Percentiles rank a stretch among this genome's conserved stretches.
Evolutionary conservation across 108 stramenopile genomes (phyloP).

Genomic region (Parietichytrium sp.): DNA sequence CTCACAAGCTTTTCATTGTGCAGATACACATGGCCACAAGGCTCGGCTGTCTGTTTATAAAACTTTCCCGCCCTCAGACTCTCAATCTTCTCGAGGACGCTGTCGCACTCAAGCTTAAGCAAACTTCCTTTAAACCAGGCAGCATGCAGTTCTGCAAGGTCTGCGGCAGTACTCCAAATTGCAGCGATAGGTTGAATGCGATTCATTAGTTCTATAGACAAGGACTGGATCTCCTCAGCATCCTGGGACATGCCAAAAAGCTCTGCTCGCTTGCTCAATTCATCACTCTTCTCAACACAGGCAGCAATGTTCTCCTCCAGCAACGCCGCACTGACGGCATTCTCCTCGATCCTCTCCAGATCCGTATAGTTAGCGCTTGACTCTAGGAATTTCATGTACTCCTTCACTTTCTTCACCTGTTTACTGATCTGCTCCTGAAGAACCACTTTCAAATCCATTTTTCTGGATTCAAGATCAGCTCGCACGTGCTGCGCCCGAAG

Average conservation of each 20-base stretch:
- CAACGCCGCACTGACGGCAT: not conserved
- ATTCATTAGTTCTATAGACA: not conserved
- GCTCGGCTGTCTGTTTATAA: too few species aligned
- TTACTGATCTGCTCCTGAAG: not conserved
- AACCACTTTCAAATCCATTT: not conserved
- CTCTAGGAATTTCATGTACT: not conserved
- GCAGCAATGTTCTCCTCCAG: not conserved
- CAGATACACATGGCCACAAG: not conserved
- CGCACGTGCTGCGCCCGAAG: constrained; percentile 2
- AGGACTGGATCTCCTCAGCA: not conserved
- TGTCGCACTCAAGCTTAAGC: constrained; percentile 10
- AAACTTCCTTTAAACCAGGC: not conserved
- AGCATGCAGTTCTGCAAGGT: not conserved
- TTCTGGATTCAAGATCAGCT: not conserved
- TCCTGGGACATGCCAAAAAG: not conserved
- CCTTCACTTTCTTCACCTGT: not conserved
- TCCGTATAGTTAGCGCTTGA: not conserved
- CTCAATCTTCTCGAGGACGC: not conserved
- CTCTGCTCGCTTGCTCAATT: not conserved
- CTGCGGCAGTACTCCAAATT: constrained; percentile 8
- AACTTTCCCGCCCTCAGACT: not conserved
- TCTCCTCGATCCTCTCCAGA: not conserved
- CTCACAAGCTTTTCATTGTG: not conserved
- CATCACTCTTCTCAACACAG: not conserved
- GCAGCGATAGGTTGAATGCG: not conserved